Base-by-base conservation (phyloP, 148 eudicot species). In the Cornus suecica region DNA sequence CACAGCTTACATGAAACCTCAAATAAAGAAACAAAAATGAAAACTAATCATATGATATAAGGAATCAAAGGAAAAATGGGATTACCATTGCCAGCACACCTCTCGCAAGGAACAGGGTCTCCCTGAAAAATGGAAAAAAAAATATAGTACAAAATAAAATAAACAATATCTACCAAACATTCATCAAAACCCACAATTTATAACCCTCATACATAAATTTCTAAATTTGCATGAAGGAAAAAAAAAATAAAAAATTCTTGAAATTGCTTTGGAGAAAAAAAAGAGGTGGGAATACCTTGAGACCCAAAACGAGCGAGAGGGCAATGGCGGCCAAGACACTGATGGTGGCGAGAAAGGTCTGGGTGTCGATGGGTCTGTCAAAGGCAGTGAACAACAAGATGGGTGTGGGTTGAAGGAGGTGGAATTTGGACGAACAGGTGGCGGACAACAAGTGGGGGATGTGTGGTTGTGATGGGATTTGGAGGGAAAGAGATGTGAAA, bases 91-190 rank as follows among this genome's bases (percentile, higher is more conserved):
- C 96, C 98, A 66, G 89, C 93, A 77, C 98, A 93, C 66, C 89
- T 88, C 29, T 86, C 92, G 84, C 98, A 93, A 29, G 98, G 90
- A 70, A 91, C 92, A 66, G 96, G 98, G 87, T 93, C 98, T 68
- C 98, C 98, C 98, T 93, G 83, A 86, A 87, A 83, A 76, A 68
- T 52, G 34, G 9, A 37, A 37, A 37, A 85, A 87, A 83, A 78
- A 68, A 54, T n/a, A n/a, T n/a, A n/a, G n/a, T n/a, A n/a, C n/a
- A 87, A 83, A 76, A 68, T 52, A 5, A 37, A 37, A 37, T 6
- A 85, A 87, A 83, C 76, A 68, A 54, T 75, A 28, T 75, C 84
- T 63, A 84, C 63, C 81, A 73, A 80, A 76, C 77, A 84, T 66
- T 74, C 73, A 69, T 80, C 80, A 82, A 70, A 81, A 68, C 60